phyloP scores from a whole-genome alignment of 495 filamentous ascomycete genomes.

The Terfezia boudieri region DNA sequence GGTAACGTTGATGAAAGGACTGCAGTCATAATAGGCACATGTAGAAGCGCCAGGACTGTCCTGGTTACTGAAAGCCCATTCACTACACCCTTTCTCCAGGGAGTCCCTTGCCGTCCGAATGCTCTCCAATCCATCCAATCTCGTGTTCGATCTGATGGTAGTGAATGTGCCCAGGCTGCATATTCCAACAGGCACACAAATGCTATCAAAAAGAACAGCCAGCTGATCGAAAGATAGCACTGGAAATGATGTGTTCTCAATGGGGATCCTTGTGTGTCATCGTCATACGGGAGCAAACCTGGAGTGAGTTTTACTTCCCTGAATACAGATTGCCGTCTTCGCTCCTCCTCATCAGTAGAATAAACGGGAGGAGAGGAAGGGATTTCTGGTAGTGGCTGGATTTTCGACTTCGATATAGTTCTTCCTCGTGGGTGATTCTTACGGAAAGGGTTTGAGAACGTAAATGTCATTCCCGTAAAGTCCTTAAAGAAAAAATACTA shows the following conservation, averaged over 20 bases:
- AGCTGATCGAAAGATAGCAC: neutral
- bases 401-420: no score
- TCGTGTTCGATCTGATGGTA: neutral
- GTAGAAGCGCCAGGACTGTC: conserved; percentile 6
- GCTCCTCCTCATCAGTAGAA: no score
- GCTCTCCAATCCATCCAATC: neutral
- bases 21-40: conserved; percentile 12
- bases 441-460: no score
- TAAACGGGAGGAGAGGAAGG: no score
- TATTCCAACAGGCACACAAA: neutral
- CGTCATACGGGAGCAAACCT: neutral
- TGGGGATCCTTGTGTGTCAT: neutral
- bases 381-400: no score
- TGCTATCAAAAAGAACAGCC: neutral
- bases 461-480: no score
- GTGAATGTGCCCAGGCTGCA: neutral
- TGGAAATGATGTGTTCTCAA: neutral
- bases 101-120: conserved; percentile 6
- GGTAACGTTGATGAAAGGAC: conserved; percentile 7
- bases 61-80: conserved; percentile 10
- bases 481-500: no score
- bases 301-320: no score
- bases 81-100: conserved; percentile 7
- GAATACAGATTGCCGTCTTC: no score
- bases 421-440: no score